Base-by-base conservation (phyloP, 2,329 filamentous ascomycete species). In the Ceratocystis smalleyi region DNA sequence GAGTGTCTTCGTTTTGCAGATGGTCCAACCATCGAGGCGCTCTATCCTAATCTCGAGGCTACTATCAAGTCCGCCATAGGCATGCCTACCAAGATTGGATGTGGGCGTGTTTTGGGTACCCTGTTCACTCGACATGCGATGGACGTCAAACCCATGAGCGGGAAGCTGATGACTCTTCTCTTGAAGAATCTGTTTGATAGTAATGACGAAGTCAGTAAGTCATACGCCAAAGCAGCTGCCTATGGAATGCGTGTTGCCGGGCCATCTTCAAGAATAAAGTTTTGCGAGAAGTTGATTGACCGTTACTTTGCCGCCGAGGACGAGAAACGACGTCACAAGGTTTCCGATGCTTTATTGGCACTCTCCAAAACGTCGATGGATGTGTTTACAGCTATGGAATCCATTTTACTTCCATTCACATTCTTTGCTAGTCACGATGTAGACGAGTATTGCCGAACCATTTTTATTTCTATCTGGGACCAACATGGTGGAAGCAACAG, bases 41-140 rank as follows among this genome's bases (percentile, higher is more conserved):
- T 96, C 8, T 84, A 86, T 43, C 84, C 85, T 1, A 82, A 79
- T 55, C 79, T 99, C 0, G 87, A 94, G 72, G 80, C 81, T 35
- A 86, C 88, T 0, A 89, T 97, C 74, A 94, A 92, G 72, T 85
- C 82, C 30, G 89, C 91, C 0, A 85, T 99, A 45, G 92, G 91
- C 1, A 85, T 97, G 75, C 92, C 92, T 1, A 95, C 91, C 0
- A 97, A 97, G 76, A 87, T 97, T 59, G 94, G 91, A 45, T 95
- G 91, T 70, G 88, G 87, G 68, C 84, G 90, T 64, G 85, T 96
- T 1, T 79, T 99, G 40, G 87, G 89, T 6, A 91, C 89, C 0
- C 79, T 99, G 6, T 88, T 89, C 61, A 92, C 91, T 61, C 83
- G 90, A 12, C 88, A 92, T 68, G 83, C 82, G 43, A 80, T 85